Conservation (phyloP, 306 rosid genomes). For the Acacia confusa region DNA sequence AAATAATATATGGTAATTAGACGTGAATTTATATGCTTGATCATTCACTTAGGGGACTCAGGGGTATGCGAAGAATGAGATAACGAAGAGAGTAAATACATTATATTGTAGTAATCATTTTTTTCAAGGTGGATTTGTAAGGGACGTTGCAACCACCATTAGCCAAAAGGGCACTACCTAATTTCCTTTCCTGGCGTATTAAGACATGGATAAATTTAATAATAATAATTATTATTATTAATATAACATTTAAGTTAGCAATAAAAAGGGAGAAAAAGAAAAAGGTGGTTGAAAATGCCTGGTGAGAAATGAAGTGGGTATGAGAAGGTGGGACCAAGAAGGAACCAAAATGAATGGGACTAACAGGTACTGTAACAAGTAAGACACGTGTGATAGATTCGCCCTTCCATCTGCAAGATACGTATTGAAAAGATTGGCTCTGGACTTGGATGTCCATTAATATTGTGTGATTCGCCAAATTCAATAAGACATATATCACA, state of each 20-base stretch:
- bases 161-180: constrained; percentile 29
- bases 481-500: too few relatives aligned
- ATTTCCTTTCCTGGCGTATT: constrained; percentile 2
- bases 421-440: background rate
- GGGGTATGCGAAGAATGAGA: background rate
- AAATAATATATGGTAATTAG: constrained; percentile 14
- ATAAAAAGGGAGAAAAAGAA: background rate
- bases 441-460: too few relatives aligned
- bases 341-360: background rate
- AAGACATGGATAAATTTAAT: background rate
- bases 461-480: too few relatives aligned
- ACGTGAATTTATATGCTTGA: background rate
- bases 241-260: background rate
- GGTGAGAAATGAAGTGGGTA: background rate
- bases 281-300: background rate
- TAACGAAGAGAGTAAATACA: background rate
- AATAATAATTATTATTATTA: background rate
- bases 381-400: background rate
- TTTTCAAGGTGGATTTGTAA: constrained; percentile 42
- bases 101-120: background rate
- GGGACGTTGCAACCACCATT: constrained; percentile 50
- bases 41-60: background rate
- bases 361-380: background rate
- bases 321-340: background rate
- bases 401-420: background rate